Conservation (phyloP, 768 basidiomycete species). For the Lactarius hatsudake region DNA sequence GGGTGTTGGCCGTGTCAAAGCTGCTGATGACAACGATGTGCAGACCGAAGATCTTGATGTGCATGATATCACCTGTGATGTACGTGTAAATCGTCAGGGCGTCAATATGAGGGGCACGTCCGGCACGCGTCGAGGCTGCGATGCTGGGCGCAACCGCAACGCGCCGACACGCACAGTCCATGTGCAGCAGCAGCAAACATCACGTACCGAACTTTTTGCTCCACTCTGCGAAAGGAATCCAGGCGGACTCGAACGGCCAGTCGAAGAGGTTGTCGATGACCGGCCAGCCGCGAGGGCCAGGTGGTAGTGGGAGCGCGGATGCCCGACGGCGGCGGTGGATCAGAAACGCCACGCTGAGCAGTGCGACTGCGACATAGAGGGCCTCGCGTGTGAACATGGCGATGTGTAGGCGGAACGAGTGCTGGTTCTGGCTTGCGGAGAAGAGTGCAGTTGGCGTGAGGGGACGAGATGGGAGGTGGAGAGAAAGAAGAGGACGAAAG, state of each 20-base stretch:
- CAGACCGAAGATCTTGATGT: slow-evolving; percentile 26
- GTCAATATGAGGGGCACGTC: neutral
- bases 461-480: neutral
- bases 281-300: slow-evolving; percentile 27
- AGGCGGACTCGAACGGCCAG: slow-evolving; percentile 20
- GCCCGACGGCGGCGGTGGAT: slow-evolving; percentile 19
- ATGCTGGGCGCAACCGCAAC: neutral
- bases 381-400: slow-evolving; percentile 19
- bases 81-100: neutral
- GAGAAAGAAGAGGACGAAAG: neutral
- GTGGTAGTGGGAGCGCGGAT: slow-evolving; percentile 19
- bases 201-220: slow-evolving; percentile 25
- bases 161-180: neutral
- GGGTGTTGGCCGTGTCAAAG: slow-evolving; percentile 18
- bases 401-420: neutral
- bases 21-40: slow-evolving; percentile 27
- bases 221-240: slow-evolving; percentile 26
- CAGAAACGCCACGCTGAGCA: slow-evolving; percentile 14
- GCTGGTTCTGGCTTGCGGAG: neutral
- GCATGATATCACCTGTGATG: slow-evolving; percentile 23
- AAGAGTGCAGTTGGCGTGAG: neutral
- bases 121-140: neutral
- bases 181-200: neutral
- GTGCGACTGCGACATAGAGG: slow-evolving; percentile 20
- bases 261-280: slow-evolving; percentile 27